phyloP scores from a whole-genome alignment of 371 early-diverging fungal species.

The Amoeboradix gromovi region DNA sequence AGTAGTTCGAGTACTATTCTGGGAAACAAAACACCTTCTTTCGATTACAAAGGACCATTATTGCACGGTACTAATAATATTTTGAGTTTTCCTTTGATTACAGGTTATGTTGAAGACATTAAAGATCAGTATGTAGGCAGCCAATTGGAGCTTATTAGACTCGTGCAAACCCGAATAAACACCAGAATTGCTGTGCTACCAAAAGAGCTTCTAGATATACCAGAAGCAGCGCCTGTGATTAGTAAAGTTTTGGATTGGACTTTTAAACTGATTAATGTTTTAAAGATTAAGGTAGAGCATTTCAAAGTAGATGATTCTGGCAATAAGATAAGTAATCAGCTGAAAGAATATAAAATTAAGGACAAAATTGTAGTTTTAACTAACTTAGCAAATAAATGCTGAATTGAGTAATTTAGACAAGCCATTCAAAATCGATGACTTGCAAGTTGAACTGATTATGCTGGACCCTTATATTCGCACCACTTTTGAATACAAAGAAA shows the following conservation, averaged over 20 bases:
- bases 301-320: neutral
- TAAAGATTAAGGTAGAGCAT: neutral
- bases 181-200: neutral
- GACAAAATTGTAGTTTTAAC: neutral
- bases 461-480: slow-evolving; percentile 75
- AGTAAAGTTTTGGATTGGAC: neutral
- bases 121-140: neutral
- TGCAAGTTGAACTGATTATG: slow-evolving; percentile 78
- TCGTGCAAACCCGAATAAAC: neutral
- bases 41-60: neutral
- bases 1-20: neutral
- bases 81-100: neutral
- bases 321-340: neutral
- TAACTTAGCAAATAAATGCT: neutral
- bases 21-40: neutral
- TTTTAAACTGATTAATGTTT: neutral
- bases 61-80: neutral
- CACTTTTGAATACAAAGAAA: slow-evolving; percentile 22
- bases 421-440: slow-evolving; percentile 16
- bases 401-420: slow-evolving; percentile 9
- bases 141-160: neutral
- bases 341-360: neutral
- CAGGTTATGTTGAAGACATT: neutral
- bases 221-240: neutral
- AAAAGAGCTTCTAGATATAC: neutral